Conservation (phyloP, 2,329 filamentous ascomycete species). For the Beauveria australis region DNA sequence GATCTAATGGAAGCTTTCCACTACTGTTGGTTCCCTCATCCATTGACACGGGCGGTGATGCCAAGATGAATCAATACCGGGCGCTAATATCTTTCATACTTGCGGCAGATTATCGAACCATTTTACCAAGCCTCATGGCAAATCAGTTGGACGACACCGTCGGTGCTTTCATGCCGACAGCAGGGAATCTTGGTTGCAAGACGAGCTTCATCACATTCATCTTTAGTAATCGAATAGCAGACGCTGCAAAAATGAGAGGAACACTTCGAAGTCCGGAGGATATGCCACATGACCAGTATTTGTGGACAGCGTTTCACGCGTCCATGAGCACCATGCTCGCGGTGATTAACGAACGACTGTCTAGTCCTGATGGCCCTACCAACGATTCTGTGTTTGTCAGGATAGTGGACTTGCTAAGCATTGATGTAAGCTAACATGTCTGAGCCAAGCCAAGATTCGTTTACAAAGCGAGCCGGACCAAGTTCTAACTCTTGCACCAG, state of each 20-base stretch:
- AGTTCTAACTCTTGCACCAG: not conserved
- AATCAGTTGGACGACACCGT: not conserved
- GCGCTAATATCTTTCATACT: not conserved
- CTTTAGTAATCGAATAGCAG: conserved; percentile 8
- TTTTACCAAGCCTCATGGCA: not conserved
- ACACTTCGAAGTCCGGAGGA: not conserved
- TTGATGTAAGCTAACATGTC: not conserved
- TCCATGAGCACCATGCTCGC: conserved; percentile 1
- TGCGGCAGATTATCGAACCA: not conserved
- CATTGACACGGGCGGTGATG: not conserved
- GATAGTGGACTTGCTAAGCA: conserved; percentile 3
- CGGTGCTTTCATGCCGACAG: not conserved
- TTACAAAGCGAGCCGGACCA: not conserved
- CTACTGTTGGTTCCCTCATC: not conserved
- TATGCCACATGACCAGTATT: not conserved
- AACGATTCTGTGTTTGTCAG: conserved; percentile 1
- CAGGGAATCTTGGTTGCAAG: conserved; percentile 5
- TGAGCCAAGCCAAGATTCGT: not conserved
- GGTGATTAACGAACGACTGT: not conserved
- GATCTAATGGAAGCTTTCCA: conserved; percentile 3
- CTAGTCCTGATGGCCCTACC: not conserved
- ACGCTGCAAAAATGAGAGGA: conserved; percentile 1
- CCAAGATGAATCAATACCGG: not conserved
- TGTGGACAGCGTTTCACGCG: conserved; percentile 1
- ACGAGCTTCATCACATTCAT: conserved; percentile 6